A percentile compares a stretch with the other conserved stretches of the same genome.
These are phyloP conservation scores for Dothistroma septosporum DNA, from an alignment of 2,329 filamentous ascomycete genomes.

Conservation along the genomic window DNA sequence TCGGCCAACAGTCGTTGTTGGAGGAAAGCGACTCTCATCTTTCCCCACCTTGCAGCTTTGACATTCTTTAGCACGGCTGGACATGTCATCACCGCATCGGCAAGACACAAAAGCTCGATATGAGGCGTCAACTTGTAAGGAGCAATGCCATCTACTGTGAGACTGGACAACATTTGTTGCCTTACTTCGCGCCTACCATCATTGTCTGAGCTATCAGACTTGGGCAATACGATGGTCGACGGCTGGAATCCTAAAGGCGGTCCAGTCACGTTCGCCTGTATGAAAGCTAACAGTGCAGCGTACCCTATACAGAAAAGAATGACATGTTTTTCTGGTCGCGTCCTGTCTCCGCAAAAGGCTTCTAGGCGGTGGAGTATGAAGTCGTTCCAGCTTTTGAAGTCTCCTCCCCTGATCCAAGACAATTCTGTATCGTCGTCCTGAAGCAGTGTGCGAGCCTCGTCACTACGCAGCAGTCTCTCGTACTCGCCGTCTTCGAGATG, in stretches of 20 bases:
- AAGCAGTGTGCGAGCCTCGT: constrained; percentile 41
- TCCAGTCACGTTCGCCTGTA: constrained; percentile 84
- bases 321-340: constrained; percentile 39
- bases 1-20: constrained; percentile 66
- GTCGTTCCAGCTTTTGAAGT: constrained; percentile 44
- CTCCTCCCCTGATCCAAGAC: constrained; percentile 30
- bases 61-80: constrained; percentile 45
- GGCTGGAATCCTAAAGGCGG: constrained; percentile 65
- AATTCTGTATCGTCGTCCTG: constrained; percentile 35
- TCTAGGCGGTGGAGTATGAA: constrained; percentile 44
- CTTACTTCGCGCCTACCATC: constrained; percentile 44
- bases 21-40: constrained; percentile 68
- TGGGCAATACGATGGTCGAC: constrained; percentile 48
- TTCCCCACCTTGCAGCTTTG: constrained; percentile 55
- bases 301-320: constrained; percentile 56
- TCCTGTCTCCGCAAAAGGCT: constrained; percentile 36
- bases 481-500: constrained; percentile 43
- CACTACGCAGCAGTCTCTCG: constrained; percentile 36
- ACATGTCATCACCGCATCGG: constrained; percentile 56
- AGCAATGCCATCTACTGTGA: constrained; percentile 79
- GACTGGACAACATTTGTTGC: constrained; percentile 59
- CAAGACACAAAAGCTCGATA: constrained; percentile 77
- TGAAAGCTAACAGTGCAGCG: constrained; percentile 69
- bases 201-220: constrained; percentile 39
- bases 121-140: constrained; percentile 80